Evolutionary conservation across 495 filamentous ascomycete species (phyloP).

Genomic region (Penicillium dipodomyicola): DNA sequence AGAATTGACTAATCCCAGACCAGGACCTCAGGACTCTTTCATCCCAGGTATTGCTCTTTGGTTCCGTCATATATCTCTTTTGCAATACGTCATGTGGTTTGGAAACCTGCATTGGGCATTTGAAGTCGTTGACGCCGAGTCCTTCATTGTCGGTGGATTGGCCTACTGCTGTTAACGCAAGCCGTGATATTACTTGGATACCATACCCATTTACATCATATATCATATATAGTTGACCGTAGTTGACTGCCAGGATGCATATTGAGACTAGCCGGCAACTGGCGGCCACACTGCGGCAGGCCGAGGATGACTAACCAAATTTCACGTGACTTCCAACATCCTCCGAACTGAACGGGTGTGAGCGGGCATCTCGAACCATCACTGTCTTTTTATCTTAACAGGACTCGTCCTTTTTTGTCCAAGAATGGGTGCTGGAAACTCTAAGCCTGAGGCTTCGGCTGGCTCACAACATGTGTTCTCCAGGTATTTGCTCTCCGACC

Average conservation of each 20-base stretch:
- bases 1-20: background rate
- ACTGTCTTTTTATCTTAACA: slow-evolving; percentile 6
- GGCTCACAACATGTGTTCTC: slow-evolving; percentile 53
- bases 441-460: slow-evolving; percentile 51
- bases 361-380: slow-evolving; percentile 11
- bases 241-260: background rate
- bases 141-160: background rate
- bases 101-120: background rate
- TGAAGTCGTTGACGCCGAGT: background rate
- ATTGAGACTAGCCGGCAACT: background rate
- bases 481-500: slow-evolving; percentile 34
- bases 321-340: slow-evolving; percentile 13
- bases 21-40: background rate
- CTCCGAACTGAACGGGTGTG: slow-evolving; percentile 14
- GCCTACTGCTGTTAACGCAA: background rate
- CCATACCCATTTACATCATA: background rate
- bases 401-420: slow-evolving; percentile 8
- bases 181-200: background rate
- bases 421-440: slow-evolving; percentile 52
- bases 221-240: background rate
- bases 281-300: background rate
- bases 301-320: slow-evolving; percentile 6
- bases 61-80: background rate
- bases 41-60: background rate
- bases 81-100: background rate